Evolutionary conservation across 495 filamentous ascomycete genomes (phyloP), one percentile per base, ranked within the genome.

Genomic region (Penicillium mononematosum): DNA sequence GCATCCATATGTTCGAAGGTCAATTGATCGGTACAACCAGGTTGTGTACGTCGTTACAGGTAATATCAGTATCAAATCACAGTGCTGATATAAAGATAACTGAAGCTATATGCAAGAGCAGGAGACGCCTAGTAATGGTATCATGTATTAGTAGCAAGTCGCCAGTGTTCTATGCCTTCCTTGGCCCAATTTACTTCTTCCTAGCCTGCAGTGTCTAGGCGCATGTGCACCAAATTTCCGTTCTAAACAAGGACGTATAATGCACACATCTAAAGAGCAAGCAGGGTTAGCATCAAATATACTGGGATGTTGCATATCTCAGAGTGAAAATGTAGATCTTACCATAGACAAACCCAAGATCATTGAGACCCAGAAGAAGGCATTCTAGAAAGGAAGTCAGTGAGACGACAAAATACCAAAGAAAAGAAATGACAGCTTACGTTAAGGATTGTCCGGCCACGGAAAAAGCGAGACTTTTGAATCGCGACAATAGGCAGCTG

Each of bases 331-430:
- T 17, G 14, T 1, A 38, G 5, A 17, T 79, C 88, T 78, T 75
- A 95, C 89, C 84, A 96, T 78, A 25, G 88, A 85, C 45, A 98
- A 75, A 7, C 94, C 94, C 56, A 94, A 72, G 58, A 97, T 94
- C 92, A 98, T 98, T 8, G 85, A 90, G 63, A 82, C 87, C 94
- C 94, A 98, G 66, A 98, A 98, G 60, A 91, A 85, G 2, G 91
- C 83, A 67, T 98, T 98, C 81, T 75, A 45, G 1, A 31, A 32
- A 22, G 1, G 8, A 29, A n/a, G 42, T 45, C 42, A 45, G 52
- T 29, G 11, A 29, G 4, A 6, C 16, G 5, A 5, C 14, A 31
- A 20, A 6, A 12, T 20, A 24, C 4, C 4, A 39, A 22, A 22
- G 22, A 22, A 22, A 22, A 22, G 22, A 22, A 2, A 22, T 22